Base-by-base conservation (phyloP, 2,329 filamentous ascomycete genomes). In the Delphinella strobiligena region DNA sequence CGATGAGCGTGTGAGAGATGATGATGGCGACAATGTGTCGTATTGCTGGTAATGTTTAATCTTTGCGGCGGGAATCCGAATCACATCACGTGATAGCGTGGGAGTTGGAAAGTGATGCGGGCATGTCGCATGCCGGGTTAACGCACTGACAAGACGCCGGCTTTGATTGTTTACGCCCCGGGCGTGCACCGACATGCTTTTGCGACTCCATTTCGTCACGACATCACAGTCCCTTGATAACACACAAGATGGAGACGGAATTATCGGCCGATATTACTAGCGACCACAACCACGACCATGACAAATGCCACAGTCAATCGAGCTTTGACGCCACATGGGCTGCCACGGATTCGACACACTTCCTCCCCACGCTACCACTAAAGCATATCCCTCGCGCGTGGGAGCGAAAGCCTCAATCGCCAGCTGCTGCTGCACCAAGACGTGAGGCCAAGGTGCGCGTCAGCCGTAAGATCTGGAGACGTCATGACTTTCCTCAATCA, bases 381-480 rank as follows among this genome's bases (percentile, higher is more conserved):
- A 49, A 60, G 11, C 63, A 61, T 36, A 55, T 62, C 3, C 63
- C 61, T 14, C 63, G 66, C 34, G 67, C 57, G 34, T 72, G 67
- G 67, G 68, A 72, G 40, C 61, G 68, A 36, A 61, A 59, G 40
- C 61, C 65, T 5, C 53, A 64, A 42, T 59, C 59, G 10, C 64
- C 63, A 10, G 56, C 59, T 39, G 46, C n/a, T n/a, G n/a, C n/a
- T n/a, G n/a, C n/a, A n/a, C n/a, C n/a, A n/a, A n/a, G n/a, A n/a
- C n/a, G n/a, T n/a, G n/a, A n/a, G n/a, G n/a, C 49, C 15, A 47
- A 51, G 12, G 52, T 56, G 19, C 56, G 55, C 9, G 58, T 55
- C 39, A 55, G 61, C 15, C 62, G 62, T 45, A 68, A 67, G 47
- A 61, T 71, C 24, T 71, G 66, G 66, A 65, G 65, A 37, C 56